Evolutionary conservation across 768 basidiomycete genomes (phyloP), one percentile per base, ranked within the genome.

Genomic region (Tubosaeta sp.): DNA sequence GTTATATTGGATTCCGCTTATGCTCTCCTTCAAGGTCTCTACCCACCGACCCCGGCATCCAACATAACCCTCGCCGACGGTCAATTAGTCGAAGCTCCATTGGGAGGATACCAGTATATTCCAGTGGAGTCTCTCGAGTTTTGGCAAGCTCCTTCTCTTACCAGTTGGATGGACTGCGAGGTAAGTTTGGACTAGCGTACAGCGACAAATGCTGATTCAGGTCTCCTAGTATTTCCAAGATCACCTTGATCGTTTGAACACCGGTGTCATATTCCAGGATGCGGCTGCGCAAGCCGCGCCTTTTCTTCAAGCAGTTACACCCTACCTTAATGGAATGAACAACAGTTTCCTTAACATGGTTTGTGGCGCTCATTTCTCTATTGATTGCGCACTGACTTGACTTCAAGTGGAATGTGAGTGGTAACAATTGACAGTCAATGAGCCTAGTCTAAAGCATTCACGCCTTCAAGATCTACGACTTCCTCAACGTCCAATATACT

Each of bases 41-140:
- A 86, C 75, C 90, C 90, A 12, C 87, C 90, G 5, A 86, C 78
- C 53, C 63, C 72, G 7, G 72, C 78, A 47, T 84, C 84, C 65
- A 80, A 75, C 57, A 83, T 83, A 51, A 76, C 74, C 11, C 81
- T 94, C 18, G 90, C 87, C 3, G 83, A 90, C 56, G 87, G 84
- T 50, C 78, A 83, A 22, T 76, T 65, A n/a, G 73, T 92, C 51
- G 71, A 79, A 13, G 80, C 84, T 0, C 90, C 92, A 19, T 76
- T 93, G n/a, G 81, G 82, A 18, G 88, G 88, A 1, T 93, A 92
- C 64, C 89, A 91, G 70, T 94, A 93, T 60, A 76, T 94, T 40
- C 87, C 90, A 36, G 66, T 68, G 13, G 56, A 65, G 30, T 68
- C 68, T 24, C 82, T 93, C 36, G 88, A 90, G 67, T 84, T 22